Conservation (phyloP, 192 early-diverging fungal genomes). For the Coemansia sp. region DNA sequence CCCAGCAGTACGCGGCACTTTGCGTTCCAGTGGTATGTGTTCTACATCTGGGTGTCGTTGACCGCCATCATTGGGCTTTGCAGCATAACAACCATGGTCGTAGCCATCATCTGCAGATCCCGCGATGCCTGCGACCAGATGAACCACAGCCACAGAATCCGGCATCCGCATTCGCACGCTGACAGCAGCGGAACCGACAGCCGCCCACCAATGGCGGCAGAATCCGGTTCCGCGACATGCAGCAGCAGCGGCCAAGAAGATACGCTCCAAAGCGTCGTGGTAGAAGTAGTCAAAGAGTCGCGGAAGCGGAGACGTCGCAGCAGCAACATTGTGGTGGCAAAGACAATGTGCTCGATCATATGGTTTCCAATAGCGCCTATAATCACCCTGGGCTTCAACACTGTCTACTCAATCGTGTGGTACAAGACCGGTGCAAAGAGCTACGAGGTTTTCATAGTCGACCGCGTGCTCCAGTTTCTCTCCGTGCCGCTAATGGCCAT, state of each 20-base stretch:
- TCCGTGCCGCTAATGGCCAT: conserved; percentile 25
- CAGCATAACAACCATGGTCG: conserved; percentile 20
- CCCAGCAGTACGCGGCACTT: conserved; percentile 22
- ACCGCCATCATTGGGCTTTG: conserved; percentile 14
- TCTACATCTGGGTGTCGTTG: conserved; percentile 36
- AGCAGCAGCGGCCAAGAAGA: background rate
- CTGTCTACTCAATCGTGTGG: conserved; percentile 25
- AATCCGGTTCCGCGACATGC: background rate
- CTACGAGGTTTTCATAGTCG: conserved; percentile 15
- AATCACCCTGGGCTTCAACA: conserved; percentile 32
- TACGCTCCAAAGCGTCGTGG: background rate
- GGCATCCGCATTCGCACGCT: background rate
- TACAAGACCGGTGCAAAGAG: conserved; percentile 11
- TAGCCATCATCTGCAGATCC: conserved; percentile 7
- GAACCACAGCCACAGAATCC: background rate
- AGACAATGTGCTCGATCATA: conserved; percentile 27
- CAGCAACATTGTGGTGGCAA: conserved; percentile 19
- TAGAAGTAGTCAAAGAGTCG: conserved; percentile 16
- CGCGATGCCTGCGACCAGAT: conserved; percentile 11
- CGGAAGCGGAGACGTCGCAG: conserved; percentile 14
- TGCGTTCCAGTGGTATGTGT: conserved; percentile 44
- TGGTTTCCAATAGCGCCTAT: conserved; percentile 46
- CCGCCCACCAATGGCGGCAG: background rate
- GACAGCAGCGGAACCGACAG: background rate
- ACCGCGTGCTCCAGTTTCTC: conserved; percentile 39